A percentile compares a stretch with the other conserved stretches of the same genome.
Evolutionary conservation across 257 asterid genomes (phyloP).

Genomic region (Avicennia marina): DNA sequence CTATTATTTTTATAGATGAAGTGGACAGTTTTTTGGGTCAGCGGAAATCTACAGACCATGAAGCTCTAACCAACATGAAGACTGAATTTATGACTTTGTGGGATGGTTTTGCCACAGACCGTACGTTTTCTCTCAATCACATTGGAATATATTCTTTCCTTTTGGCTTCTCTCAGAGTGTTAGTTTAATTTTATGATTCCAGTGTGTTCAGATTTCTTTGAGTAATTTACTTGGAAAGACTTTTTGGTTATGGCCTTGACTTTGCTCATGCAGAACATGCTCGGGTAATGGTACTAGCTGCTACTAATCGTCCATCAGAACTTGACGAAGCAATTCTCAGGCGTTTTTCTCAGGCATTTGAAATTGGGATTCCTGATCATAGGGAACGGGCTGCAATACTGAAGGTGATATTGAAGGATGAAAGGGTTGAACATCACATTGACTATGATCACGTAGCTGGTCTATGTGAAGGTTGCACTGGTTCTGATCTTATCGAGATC

Average conservation of each 20-base stretch:
- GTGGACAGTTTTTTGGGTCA: constrained; percentile 95
- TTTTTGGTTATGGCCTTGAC: constrained; percentile 7
- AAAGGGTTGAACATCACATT: constrained; percentile 51
- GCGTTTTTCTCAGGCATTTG: constrained; percentile 88
- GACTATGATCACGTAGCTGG: constrained; percentile 61
- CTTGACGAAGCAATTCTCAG: constrained; percentile 94
- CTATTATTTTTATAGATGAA: constrained; percentile 88
- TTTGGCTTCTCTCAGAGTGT: neutral
- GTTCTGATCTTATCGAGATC: constrained; percentile 83
- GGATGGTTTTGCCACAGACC: constrained; percentile 96
- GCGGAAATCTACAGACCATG: constrained; percentile 77
- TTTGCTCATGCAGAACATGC: constrained; percentile 52
- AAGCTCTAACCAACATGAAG: constrained; percentile 80
- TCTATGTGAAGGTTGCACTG: constrained; percentile 76
- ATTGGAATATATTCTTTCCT: neutral
- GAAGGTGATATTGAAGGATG: constrained; percentile 75
- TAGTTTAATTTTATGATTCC: neutral
- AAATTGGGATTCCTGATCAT: constrained; percentile 68
- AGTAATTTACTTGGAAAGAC: neutral
- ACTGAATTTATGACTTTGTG: constrained; percentile 95
- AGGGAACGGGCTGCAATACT: constrained; percentile 66
- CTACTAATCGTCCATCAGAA: constrained; percentile 94
- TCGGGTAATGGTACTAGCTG: constrained; percentile 87
- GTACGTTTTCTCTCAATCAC: constrained; percentile 41
- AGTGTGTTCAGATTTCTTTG: neutral